These are phyloP conservation scores for Kluyveromyces nonfermentans DNA, from an alignment of 805 yeast species.

Conservation along the genomic window DNA sequence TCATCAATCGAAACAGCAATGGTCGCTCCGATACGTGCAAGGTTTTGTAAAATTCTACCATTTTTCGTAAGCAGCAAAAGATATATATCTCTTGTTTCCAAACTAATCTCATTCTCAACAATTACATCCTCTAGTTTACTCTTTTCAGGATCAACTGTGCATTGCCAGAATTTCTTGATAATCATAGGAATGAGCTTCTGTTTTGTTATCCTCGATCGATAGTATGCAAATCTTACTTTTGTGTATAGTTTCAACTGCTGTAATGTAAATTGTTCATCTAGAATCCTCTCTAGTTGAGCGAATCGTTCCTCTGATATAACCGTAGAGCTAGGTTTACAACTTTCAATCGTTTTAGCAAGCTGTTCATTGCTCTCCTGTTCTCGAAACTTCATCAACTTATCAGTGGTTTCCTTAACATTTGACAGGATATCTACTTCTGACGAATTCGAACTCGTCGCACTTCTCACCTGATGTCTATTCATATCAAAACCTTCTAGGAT, in stretches of 20 bases:
- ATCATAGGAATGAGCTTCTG: conserved; percentile 6
- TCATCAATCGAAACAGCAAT: conserved; percentile 21
- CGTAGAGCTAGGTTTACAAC: conserved; percentile 16
- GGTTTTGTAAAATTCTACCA: conserved; percentile 26
- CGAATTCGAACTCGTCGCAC: neutral
- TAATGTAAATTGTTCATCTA: conserved; percentile 20
- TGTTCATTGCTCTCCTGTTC: conserved; percentile 19
- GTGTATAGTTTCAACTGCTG: conserved; percentile 21
- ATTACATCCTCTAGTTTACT: conserved; percentile 17
- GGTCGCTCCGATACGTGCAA: conserved; percentile 24
- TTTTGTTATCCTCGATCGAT: conserved; percentile 5
- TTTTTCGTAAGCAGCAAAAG: conserved; percentile 24
- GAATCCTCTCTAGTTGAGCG: conserved; percentile 12
- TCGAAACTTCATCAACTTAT: conserved; percentile 14
- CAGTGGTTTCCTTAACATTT: conserved; percentile 2
- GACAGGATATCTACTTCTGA: neutral
- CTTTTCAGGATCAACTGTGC: conserved; percentile 9
- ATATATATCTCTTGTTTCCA: conserved; percentile 19
- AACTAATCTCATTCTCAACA: conserved; percentile 16
- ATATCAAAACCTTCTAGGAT: conserved; percentile 24
- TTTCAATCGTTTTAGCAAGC: conserved; percentile 20
- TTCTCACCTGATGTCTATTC: neutral
- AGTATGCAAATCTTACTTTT: conserved; percentile 5
- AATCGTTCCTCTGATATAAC: conserved; percentile 16
- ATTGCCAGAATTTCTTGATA: conserved; percentile 5